Base-by-base conservation (phyloP, 2,329 filamentous ascomycete genomes). In the Paracoccidioides lutzii region DNA sequence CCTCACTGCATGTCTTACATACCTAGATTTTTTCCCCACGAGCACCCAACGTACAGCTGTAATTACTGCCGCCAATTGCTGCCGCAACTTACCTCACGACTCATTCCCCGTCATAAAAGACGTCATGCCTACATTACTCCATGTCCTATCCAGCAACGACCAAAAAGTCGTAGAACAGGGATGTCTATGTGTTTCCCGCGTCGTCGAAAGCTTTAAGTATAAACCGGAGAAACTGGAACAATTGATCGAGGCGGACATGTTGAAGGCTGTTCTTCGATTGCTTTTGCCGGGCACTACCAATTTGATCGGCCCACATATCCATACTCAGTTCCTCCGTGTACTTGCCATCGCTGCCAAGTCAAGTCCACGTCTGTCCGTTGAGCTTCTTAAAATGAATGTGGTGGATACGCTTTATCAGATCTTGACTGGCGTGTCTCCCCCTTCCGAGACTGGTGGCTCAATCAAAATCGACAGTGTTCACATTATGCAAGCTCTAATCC, bases 331-430 rank as follows among this genome's bases (percentile, higher is more conserved):
- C 66, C 78, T 98, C 28, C 85, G 91, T 38, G 90, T 97, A 5
- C 76, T 98, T 55, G 88, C 90, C 4, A 94, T 95, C 62, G 90
- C 88, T 3, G 89, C 91, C 43, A 87, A 88, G 62, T 88, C 90
- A 2, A 97, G 93, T 66, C 89, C 93, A 15, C 81, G 80, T 12
- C 77, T 96, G 28, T 95, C 93, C 3, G 86, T 88, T 2, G 91
- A 96, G 64, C 78, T 98, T 10, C 84, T 98, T 69, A 95, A 91
- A 72, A 88, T 97, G 80, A 91, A 96, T 63, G 87, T 98, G 54
- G 93, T 98, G 32, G 93, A 97, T 71, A 98, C 93, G 0, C 76
- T 98, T 2, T 98, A 97, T 67, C 93, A 98, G 70, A 97, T 98
- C 44, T 74, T 98, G 52, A 97, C 93, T 0, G 93, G 93, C 22